Evolutionary conservation across 495 filamentous ascomycete species (phyloP).

Genomic region (Hyaloscypha bicolor): DNA sequence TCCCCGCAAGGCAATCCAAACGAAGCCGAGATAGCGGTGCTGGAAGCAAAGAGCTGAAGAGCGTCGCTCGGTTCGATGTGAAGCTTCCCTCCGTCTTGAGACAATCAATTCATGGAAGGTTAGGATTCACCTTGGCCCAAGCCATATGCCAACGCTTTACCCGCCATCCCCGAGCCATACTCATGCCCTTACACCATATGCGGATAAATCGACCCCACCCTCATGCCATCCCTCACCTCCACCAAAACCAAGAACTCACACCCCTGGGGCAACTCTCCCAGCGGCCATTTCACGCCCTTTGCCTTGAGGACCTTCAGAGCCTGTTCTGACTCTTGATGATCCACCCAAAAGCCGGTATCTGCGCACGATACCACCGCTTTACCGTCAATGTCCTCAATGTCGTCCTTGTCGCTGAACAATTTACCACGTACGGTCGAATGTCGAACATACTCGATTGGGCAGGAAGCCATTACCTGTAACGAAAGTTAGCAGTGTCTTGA

Average conservation of each 20-base stretch:
- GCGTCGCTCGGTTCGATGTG: no score
- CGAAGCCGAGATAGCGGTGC: no score
- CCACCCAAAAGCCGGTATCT: neutral
- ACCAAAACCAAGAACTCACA: neutral
- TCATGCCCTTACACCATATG: no score
- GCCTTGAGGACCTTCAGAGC: neutral
- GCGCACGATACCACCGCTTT: neutral
- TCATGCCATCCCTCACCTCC: neutral
- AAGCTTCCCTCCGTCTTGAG: no score
- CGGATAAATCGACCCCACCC: neutral
- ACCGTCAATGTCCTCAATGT: neutral
- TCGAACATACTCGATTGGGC: neutral
- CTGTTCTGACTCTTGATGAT: neutral
- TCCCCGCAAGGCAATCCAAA: no score
- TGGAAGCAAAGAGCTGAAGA: no score
- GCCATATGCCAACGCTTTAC: no score
- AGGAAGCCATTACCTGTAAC: neutral
- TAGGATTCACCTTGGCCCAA: no score
- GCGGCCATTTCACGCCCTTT: neutral
- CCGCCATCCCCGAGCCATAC: no score
- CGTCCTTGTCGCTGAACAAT: neutral
- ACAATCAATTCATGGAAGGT: no score
- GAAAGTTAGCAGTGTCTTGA: neutral
- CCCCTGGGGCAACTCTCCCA: neutral
- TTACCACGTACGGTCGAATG: neutral